These are phyloP conservation scores for Apophysomyces variabilis DNA, from an alignment of 371 early-diverging fungal genomes.

Conservation along the genomic window DNA sequence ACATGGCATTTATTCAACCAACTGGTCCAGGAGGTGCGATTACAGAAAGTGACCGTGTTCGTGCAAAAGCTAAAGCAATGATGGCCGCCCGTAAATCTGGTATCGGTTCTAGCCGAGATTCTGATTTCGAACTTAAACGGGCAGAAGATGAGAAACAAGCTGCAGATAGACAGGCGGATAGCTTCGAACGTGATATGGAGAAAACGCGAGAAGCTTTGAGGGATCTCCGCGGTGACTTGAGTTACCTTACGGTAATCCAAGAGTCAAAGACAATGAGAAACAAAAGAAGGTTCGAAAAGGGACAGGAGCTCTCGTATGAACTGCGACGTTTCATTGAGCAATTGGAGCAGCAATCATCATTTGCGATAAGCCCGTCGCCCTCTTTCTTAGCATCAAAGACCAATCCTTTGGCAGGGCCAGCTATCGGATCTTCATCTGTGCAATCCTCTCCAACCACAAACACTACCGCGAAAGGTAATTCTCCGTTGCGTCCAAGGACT, in stretches of 20 bases:
- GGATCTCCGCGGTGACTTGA: conserved; percentile 47
- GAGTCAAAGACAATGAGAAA: conserved; percentile 34
- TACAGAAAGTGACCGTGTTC: conserved; percentile 64
- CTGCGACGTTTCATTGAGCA: conserved; percentile 51
- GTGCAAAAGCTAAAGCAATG: conserved; percentile 69
- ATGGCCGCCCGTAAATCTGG: conserved; percentile 65
- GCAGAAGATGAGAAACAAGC: conserved; percentile 54
- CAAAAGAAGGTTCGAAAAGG: conserved; percentile 51
- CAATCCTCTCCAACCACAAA: conserved; percentile 22
- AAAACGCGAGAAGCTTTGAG: conserved; percentile 38
- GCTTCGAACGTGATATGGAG: conserved; percentile 50
- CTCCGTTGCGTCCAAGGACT: conserved; percentile 46
- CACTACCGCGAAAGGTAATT: conserved; percentile 10
- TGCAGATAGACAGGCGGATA: conserved; percentile 41
- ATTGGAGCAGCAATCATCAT: conserved; percentile 29
- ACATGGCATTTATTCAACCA: conserved; percentile 46
- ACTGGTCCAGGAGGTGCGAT: conserved; percentile 66
- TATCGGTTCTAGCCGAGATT: conserved; percentile 29
- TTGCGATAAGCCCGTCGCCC: background rate
- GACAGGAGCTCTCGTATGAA: conserved; percentile 52
- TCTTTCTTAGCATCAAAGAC: background rate
- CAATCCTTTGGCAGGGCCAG: background rate
- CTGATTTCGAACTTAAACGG: conserved; percentile 35
- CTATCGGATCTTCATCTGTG: conserved; percentile 14
- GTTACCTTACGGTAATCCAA: conserved; percentile 33